Conservation (phyloP, 1,284 basidiomycete genomes). For the Ustilago vetiveriae region DNA sequence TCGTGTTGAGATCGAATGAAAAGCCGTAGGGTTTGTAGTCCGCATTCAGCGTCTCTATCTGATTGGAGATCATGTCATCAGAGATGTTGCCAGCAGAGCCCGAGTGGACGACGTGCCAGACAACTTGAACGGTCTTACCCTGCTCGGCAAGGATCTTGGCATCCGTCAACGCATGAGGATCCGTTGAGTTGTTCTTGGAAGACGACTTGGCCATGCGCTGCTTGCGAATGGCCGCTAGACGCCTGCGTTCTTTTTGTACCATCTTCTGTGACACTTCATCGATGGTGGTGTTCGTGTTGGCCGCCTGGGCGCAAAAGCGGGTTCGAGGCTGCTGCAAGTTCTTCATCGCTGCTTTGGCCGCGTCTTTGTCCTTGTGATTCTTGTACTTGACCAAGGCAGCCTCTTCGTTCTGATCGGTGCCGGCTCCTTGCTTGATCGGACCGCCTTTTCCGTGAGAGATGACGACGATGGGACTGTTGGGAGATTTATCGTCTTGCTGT, state of each 20-base stretch:
- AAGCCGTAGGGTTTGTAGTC: conserved; percentile 70
- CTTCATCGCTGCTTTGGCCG: conserved; percentile 9
- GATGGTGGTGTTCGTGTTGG: conserved; percentile 28
- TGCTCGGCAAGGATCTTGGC: conserved; percentile 30
- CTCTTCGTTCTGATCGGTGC: background rate
- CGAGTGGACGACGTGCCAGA: conserved; percentile 48
- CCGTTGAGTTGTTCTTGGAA: conserved; percentile 3
- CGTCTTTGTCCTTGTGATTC: background rate
- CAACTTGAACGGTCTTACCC: conserved; percentile 30
- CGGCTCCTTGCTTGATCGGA: conserved; percentile 1
- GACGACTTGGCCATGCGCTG: conserved; percentile 6
- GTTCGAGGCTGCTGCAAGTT: conserved; percentile 29
- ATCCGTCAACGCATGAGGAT: conserved; percentile 26
- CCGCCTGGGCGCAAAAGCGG: conserved; percentile 36
- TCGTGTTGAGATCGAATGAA: conserved; percentile 70
- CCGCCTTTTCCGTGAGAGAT: conserved; percentile 35
- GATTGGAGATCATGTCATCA: conserved; percentile 39
- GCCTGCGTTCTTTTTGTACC: conserved; percentile 20
- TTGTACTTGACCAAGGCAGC: conserved; percentile 1
- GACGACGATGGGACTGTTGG: background rate
- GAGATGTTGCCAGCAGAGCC: conserved; percentile 32
- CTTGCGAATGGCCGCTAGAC: conserved; percentile 25
- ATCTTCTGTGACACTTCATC: conserved; percentile 14
- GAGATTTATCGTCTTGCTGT: background rate
- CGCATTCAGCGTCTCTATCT: conserved; percentile 72